Conservation (phyloP, 371 early-diverging fungal species). For the Apophysomyces elegans region DNA sequence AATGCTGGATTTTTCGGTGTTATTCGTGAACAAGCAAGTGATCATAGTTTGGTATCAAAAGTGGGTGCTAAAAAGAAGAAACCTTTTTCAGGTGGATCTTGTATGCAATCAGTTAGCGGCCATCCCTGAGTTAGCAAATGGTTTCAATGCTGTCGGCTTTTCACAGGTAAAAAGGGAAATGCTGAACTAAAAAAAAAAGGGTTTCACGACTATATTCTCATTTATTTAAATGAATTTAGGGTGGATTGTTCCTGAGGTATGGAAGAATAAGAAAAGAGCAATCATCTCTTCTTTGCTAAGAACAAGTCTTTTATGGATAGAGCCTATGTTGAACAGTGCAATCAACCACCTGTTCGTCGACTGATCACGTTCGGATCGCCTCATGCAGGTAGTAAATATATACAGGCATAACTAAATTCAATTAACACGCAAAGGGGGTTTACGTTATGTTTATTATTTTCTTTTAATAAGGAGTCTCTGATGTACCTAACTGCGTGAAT, state of each 20-base stretch:
- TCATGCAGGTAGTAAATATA: constrained; percentile 60
- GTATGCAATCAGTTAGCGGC: constrained; percentile 63
- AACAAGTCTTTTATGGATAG: constrained; percentile 33
- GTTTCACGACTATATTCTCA: background rate
- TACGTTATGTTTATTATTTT: background rate
- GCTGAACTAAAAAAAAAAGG: background rate
- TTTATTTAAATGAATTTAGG: constrained; percentile 29
- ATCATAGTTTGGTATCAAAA: too few relatives aligned
- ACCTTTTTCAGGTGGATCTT: constrained; percentile 46
- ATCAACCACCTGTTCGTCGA: constrained; percentile 70
- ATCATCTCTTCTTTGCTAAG: background rate
- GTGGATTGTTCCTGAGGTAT: constrained; percentile 65
- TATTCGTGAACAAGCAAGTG: constrained; percentile 28
- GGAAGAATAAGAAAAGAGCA: background rate
- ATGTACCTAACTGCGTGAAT: constrained; percentile 79
- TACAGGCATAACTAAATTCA: background rate
- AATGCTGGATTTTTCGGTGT: constrained; percentile 85
- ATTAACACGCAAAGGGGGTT: background rate
- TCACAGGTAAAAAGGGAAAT: constrained; percentile 68
- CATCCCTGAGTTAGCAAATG: constrained; percentile 62
- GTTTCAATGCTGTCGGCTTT: constrained; percentile 94
- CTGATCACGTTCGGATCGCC: constrained; percentile 90
- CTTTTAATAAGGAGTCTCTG: constrained; percentile 29
- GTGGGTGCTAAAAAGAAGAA: constrained; percentile 34
- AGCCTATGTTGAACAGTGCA: constrained; percentile 83